Evolutionary conservation across 495 filamentous ascomycete genomes (phyloP).

Genomic region (Hapsidospora chrysogenum): DNA sequence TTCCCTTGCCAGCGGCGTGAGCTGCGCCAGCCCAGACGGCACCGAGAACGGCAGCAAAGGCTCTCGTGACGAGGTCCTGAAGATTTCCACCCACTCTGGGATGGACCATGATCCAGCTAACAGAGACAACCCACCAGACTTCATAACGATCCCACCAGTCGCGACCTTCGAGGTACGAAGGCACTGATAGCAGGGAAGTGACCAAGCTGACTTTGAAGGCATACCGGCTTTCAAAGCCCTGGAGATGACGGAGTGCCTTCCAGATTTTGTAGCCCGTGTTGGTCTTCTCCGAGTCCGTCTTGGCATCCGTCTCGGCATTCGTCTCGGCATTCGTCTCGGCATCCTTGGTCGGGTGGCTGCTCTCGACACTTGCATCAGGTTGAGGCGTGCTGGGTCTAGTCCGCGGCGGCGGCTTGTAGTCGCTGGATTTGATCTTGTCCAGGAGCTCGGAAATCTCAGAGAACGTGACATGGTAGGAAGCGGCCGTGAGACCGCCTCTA

Average conservation of each 20-base stretch:
- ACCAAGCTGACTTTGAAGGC: constrained; percentile 37
- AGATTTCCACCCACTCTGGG: constrained; percentile 39
- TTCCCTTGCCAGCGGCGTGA: constrained; percentile 29
- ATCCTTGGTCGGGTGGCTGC: constrained; percentile 5
- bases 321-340: constrained; percentile 10
- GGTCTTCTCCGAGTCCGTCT: constrained; percentile 11
- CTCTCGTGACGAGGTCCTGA: constrained; percentile 33
- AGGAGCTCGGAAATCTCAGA: constrained; percentile 24
- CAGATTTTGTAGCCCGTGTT: constrained; percentile 27
- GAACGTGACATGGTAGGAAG: constrained; percentile 4
- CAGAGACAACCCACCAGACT: constrained; percentile 39
- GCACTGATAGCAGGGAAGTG: constrained; percentile 31
- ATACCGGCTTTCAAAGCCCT: constrained; percentile 40
- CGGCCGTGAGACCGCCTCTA: constrained; percentile 36
- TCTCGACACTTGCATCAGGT: background rate
- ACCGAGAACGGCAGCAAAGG: constrained; percentile 27
- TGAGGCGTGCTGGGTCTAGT: background rate
- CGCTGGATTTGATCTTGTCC: constrained; percentile 24
- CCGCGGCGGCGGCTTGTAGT: constrained; percentile 14
- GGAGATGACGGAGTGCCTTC: constrained; percentile 31
- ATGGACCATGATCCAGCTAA: constrained; percentile 42
- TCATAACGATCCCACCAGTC: constrained; percentile 37
- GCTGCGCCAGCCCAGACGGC: constrained; percentile 37
- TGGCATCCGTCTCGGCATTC: constrained; percentile 8
- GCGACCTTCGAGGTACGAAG: constrained; percentile 29